A percentile compares a stretch with the other conserved stretches of the same genome.
Evolutionary conservation across 1,139 yeast species (phyloP).

Genomic region (Ogataea hybrid): DNA sequence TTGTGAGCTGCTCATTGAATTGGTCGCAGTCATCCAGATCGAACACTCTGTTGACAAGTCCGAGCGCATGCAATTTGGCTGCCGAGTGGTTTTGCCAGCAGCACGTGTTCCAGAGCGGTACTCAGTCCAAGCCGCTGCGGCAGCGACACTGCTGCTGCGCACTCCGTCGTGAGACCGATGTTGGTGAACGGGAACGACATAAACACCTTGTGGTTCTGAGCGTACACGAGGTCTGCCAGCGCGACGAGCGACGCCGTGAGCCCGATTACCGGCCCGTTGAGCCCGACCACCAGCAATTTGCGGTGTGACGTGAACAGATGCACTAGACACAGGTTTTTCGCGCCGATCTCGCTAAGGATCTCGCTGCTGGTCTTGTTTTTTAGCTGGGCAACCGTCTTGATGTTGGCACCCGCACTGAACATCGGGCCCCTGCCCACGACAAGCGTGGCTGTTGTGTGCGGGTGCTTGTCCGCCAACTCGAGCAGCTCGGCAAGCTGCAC

Average conservation of each 20-base stretch:
- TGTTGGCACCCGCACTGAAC: conserved; percentile 87
- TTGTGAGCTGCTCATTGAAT: conserved; percentile 55
- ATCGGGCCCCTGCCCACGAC: conserved; percentile 71
- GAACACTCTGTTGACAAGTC: conserved; percentile 57
- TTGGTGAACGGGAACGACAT: conserved; percentile 67
- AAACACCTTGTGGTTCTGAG: conserved; percentile 54
- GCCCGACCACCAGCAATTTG: conserved; percentile 70
- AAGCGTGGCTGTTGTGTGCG: conserved; percentile 62
- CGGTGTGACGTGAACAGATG: conserved; percentile 68
- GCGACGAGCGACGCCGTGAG: conserved; percentile 72
- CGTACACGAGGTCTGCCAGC: conserved; percentile 74
- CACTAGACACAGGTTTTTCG: conserved; percentile 70
- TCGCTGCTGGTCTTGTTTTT: conserved; percentile 20
- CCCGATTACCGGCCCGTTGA: conserved; percentile 90
- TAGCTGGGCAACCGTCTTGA: conserved; percentile 38
- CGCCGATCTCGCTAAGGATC: conserved; percentile 31
- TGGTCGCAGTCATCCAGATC: conserved; percentile 51
- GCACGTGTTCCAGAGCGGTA: conserved; percentile 68
- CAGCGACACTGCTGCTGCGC: conserved; percentile 70
- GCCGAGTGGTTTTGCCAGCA: conserved; percentile 71
- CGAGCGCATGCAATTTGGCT: conserved; percentile 53
- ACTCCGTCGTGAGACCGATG: conserved; percentile 83
- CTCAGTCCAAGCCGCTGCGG: conserved; percentile 73
- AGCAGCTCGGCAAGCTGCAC: conserved; percentile 58
- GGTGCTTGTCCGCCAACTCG: conserved; percentile 66